Evolutionary conservation across 2,329 filamentous ascomycete genomes (phyloP), one percentile per base, ranked within the genome.

Genomic region (Fusarium sp.): DNA sequence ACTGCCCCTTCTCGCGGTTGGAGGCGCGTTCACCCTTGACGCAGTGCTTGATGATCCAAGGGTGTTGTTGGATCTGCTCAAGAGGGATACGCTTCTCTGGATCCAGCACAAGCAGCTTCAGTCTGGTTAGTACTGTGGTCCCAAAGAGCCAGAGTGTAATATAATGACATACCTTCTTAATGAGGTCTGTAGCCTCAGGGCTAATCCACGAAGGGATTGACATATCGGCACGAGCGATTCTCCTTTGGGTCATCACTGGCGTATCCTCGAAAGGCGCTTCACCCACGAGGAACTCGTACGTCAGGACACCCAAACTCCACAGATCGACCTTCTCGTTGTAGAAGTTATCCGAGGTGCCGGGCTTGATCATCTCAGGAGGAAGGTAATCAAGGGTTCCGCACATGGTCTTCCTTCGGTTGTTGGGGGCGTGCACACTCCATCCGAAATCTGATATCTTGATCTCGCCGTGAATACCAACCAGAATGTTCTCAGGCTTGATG

Each of bases 391-490:
- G 88, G 19, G 96, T 99, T 68, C 96, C 96, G 79, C 96, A 99
- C 89, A 98, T 94, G 57, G 96, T 99, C 76, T 94, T 92, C 66
- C 96, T 88, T 73, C 96, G 86, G 82, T 95, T 97, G 81, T 97
- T 98, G 28, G 96, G 96, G 7, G 96, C 96, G 80, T 99, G 96
- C 6, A 98, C 96, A 78, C 93, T 97, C 96, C 96, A 99, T 50
- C 96, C 95, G 76, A 98, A 99, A 80, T 99, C 96, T 6, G 94
- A 97, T 76, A 99, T 94, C 82, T 99, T 99, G 83, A 99, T 94
- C 84, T 99, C 96, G 71, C 94, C 96, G 77, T 98, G 95, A 63
- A 98, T 94, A 15, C 95, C 95, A 31, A 98, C 91, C 22, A 98
- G 87, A 69, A 98, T 98, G 76, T 98, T 98, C 82, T 98, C 94